A percentile compares a stretch with the other conserved stretches of the same genome.
Conservation (phyloP, 108 stramenopile species). For the Skeletonema tropicum region DNA sequence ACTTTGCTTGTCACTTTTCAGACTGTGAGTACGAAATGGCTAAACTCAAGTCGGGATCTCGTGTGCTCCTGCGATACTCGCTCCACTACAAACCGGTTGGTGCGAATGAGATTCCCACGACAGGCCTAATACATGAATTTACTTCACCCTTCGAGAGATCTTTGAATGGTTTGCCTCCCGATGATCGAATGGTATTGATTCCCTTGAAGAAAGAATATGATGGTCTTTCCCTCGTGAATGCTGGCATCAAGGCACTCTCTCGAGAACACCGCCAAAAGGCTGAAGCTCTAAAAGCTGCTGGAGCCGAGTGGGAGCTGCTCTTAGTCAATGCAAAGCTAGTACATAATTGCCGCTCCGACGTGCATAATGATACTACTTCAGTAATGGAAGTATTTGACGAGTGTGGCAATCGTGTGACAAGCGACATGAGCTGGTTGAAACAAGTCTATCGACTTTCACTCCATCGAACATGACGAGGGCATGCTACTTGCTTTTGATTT, state of each 20-base stretch:
- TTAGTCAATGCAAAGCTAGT: constrained; percentile 10
- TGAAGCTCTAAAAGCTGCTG: constrained; percentile 8
- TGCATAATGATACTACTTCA: background rate
- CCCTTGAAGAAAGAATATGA: constrained; percentile 3
- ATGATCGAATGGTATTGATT: constrained; percentile 1
- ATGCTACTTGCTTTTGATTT: constrained; percentile 4
- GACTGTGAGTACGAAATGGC: constrained; percentile 24
- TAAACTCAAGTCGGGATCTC: constrained; percentile 21
- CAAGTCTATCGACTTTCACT: background rate
- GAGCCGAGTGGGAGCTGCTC: constrained; percentile 6
- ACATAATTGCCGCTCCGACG: background rate
- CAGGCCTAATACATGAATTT: background rate
- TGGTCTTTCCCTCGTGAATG: background rate
- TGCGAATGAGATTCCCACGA: constrained; percentile 2
- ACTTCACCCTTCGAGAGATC: background rate
- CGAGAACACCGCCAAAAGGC: background rate
- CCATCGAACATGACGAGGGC: background rate
- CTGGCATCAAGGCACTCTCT: constrained; percentile 9
- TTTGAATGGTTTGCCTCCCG: background rate
- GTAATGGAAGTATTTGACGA: constrained; percentile 6
- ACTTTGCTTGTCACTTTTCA: constrained; percentile 25
- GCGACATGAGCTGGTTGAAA: constrained; percentile 3
- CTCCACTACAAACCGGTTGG: constrained; percentile 14
- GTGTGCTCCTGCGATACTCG: constrained; percentile 28
- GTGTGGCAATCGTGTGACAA: background rate